phyloP scores from a whole-genome alignment of 179 eudicot genomes.

The Camellia oleifera region DNA sequence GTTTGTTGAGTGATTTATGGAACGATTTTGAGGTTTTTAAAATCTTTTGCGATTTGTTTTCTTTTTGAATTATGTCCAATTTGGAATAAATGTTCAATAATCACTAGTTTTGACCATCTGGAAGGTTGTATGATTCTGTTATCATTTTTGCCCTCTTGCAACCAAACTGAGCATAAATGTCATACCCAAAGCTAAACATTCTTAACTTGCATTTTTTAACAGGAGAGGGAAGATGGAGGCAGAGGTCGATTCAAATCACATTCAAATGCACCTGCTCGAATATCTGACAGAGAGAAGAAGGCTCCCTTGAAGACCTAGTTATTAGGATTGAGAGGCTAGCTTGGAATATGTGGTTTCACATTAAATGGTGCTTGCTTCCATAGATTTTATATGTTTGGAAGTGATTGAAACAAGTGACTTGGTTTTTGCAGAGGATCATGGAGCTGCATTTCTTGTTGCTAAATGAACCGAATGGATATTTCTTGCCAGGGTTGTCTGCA shows the following conservation, averaged over 20 bases:
- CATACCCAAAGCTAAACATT: neutral
- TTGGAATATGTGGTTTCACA: conserved; percentile 7
- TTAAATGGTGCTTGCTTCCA: neutral
- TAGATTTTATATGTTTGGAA: neutral
- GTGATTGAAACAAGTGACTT: neutral
- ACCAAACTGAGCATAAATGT: neutral
- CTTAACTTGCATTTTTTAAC: conserved; percentile 20
- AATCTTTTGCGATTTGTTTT: neutral
- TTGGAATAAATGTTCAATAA: neutral
- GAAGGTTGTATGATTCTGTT: neutral
- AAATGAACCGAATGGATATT: too few species aligned
- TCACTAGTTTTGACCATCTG: neutral
- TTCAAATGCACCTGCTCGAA: conserved; percentile 72
- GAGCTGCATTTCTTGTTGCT: too few species aligned
- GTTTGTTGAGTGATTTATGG: neutral
- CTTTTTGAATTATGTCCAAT: neutral
- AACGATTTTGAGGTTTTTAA: neutral
- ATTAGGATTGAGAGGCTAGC: conserved; percentile 1
- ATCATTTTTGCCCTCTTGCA: neutral
- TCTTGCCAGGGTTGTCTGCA: too few species aligned
- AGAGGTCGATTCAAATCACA: conserved; percentile 96
- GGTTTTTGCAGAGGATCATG: neutral
- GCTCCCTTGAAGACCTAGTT: conserved; percentile 68
- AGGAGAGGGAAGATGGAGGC: conserved; percentile 87
- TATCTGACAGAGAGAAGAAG: conserved; percentile 92